Base-by-base conservation (phyloP, 257 asterid species). In the Plectranthus barbatus region DNA sequence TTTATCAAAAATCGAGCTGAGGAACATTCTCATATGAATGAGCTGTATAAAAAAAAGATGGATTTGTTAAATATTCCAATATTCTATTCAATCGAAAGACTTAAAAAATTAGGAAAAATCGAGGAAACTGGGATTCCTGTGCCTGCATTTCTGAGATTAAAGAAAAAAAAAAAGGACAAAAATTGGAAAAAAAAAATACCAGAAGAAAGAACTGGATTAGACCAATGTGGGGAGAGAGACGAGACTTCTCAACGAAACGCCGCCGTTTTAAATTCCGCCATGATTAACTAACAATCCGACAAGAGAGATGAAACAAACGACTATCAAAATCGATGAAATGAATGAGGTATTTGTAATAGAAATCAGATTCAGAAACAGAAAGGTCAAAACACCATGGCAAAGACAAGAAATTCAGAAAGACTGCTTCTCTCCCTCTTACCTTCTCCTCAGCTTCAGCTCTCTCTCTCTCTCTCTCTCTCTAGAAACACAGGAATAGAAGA, bases 11-110 rank as follows among this genome's bases (percentile, higher is more conserved):
- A 72, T 61, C 41, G 67, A 74, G 49, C 14, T 46, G 41, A 77
- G 59, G 72, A 76, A 78, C 95, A 86, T 79, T 79, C 91, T 73
- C 60, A 61, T 15, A 65, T 54, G 70, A 75, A 80, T 79, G 72
- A 79, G 80, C 83, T 78, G 77, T 76, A 53, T 45, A 58, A 56
- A 70, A 56, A 70, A 57, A 39, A 26, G 59, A 62, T 60, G 54
- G 74, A 68, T 72, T 72, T 53, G 69, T 64, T 21, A 64, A 17
- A 51, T 76, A 80, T 77, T 76, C 73, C 83, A n/a, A 79, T 63
- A 75, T 65, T 74, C 61, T 29, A 63, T 65, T 41, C 56, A 26
- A 53, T 31, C 51, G 47, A 56, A 60, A 63, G 23, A n/a, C 56
- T 59, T 56, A 23, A 60, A 56, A 2, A 48, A 58, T 63, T 66